Evolutionary conservation across 805 yeast species (phyloP).

Genomic region (Clavispora carvajalis): DNA sequence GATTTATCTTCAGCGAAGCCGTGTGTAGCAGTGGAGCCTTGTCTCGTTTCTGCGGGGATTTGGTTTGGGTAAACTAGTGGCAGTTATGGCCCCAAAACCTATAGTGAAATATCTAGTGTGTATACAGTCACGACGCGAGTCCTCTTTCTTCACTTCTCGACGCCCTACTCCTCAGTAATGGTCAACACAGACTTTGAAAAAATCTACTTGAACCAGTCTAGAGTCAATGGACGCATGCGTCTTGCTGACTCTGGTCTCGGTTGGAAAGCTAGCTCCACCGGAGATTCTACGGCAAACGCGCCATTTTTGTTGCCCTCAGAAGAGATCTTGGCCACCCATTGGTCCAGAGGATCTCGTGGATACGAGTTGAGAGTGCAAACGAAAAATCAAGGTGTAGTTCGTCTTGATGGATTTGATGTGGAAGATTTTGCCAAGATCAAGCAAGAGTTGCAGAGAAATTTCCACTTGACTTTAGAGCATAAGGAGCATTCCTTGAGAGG

Average conservation of each 20-base stretch:
- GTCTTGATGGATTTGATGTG: conserved; percentile 86
- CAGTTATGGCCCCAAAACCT: too few relatives aligned
- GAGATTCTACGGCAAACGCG: conserved; percentile 38
- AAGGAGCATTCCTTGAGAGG: conserved; percentile 93
- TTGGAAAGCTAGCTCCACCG: conserved; percentile 66
- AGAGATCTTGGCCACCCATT: conserved; percentile 70
- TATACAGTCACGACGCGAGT: background rate
- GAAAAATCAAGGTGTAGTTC: conserved; percentile 77
- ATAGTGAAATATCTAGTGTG: background rate
- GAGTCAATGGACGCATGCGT: conserved; percentile 81
- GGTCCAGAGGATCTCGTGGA: conserved; percentile 95
- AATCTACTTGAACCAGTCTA: conserved; percentile 84
- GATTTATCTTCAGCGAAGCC: too few relatives aligned
- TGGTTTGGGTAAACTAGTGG: too few relatives aligned
- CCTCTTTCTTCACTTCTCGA: background rate
- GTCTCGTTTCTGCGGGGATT: too few relatives aligned
- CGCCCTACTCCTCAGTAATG: conserved; percentile 18
- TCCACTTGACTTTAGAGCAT: conserved; percentile 67
- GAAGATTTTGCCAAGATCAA: conserved; percentile 79
- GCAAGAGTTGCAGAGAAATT: conserved; percentile 75
- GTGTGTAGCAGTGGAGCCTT: too few relatives aligned
- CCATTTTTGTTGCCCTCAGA: conserved; percentile 90
- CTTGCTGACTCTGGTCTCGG: conserved; percentile 96
- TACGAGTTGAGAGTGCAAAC: conserved; percentile 87
- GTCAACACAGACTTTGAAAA: conserved; percentile 78